A percentile compares a stretch with the other conserved stretches of the same genome.
Conservation (phyloP, 306 rosid species). For the Quercus agrifolia region DNA sequence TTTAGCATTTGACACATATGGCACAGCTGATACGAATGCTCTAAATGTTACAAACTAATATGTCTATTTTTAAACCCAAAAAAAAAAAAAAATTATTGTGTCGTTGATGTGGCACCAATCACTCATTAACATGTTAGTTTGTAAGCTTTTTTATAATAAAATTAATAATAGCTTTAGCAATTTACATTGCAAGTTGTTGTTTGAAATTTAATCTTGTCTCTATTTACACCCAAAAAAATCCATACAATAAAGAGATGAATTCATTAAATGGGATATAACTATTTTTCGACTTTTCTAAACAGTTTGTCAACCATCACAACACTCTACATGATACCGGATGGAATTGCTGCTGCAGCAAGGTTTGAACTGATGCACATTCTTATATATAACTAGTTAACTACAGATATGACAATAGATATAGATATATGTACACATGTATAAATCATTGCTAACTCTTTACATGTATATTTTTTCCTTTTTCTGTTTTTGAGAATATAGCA, state of each 20-base stretch:
- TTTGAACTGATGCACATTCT: constrained; percentile 10
- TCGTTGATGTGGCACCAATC: no score
- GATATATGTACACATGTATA: background rate
- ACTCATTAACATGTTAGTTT: no score
- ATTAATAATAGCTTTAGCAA: no score
- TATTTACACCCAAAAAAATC: background rate
- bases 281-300: constrained; percentile 11
- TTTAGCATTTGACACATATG: no score
- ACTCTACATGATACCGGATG: constrained; percentile 62
- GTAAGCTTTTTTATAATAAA: background rate
- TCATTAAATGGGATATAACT: background rate
- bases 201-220: background rate
- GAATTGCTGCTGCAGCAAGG: constrained; percentile 74
- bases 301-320: constrained; percentile 60
- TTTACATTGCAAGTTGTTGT: no score
- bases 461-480: background rate
- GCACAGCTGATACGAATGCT: no score
- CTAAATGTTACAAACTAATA: no score
- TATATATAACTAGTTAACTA: background rate
- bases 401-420: background rate
- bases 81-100: no score
- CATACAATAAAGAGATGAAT: background rate
- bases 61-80: no score
- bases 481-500: constrained; percentile 29
- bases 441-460: background rate